Percentiles rank a stretch among this genome's conserved stretches.
These are phyloP conservation scores for Kwoniella newhampshirensis DNA, from an alignment of 768 basidiomycete species.

Conservation along the genomic window DNA sequence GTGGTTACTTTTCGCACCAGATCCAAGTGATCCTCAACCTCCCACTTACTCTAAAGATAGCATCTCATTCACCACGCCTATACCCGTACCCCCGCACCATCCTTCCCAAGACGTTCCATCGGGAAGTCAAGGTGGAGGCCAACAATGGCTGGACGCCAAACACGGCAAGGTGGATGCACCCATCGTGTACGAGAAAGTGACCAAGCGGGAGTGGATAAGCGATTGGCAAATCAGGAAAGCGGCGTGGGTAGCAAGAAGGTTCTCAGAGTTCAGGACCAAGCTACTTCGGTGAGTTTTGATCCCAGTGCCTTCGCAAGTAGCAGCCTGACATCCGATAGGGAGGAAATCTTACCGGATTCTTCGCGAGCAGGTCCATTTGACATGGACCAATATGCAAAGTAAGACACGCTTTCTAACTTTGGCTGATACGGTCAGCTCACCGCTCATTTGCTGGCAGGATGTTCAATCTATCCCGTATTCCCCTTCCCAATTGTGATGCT, in stretches of 20 bases:
- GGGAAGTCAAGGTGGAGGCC: constrained; percentile 33
- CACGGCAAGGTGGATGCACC: constrained; percentile 9
- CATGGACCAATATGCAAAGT: constrained; percentile 56
- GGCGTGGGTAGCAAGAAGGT: constrained; percentile 63
- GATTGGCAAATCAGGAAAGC: constrained; percentile 83
- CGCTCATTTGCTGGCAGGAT: too few relatives aligned
- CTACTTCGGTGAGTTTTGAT: constrained; percentile 61
- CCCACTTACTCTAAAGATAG: constrained; percentile 22
- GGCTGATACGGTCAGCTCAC: too few relatives aligned
- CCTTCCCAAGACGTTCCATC: constrained; percentile 13
- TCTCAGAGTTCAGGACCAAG: constrained; percentile 52
- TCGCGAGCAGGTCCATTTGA: constrained; percentile 66
- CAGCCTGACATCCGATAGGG: constrained; percentile 50
- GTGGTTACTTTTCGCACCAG: constrained; percentile 86
- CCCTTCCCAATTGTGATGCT: constrained; percentile 65
- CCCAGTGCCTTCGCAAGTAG: constrained; percentile 6
- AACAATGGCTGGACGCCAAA: constrained; percentile 26
- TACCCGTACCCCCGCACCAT: constrained; percentile 16
- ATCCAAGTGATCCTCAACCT: constrained; percentile 62
- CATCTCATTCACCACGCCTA: not conserved
- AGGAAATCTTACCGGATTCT: constrained; percentile 68
- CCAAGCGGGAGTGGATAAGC: constrained; percentile 57
- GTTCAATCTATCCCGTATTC: constrained; percentile 78
- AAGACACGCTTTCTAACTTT: constrained; percentile 15
- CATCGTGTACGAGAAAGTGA: constrained; percentile 23